phyloP scores from a whole-genome alignment of 2,329 filamentous ascomycete species.

The Claviceps fusiformis region DNA sequence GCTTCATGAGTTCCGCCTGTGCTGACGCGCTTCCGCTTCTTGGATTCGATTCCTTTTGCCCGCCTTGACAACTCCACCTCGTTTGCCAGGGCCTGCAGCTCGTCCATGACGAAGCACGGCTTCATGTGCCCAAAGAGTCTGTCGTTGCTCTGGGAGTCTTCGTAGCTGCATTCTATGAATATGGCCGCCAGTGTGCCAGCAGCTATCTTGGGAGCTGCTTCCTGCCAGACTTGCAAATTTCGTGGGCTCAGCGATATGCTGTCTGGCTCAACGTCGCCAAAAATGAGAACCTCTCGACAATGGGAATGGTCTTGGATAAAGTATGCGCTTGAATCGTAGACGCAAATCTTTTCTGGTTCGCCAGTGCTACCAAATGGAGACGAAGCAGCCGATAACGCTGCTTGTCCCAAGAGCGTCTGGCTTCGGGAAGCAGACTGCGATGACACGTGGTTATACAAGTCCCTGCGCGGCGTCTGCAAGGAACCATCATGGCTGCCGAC shows the following conservation, averaged over 20 bases:
- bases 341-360: constrained; percentile 43
- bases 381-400: constrained; percentile 12
- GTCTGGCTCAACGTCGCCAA: constrained; percentile 92
- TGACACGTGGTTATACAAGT: constrained; percentile 12
- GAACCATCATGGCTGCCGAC: constrained; percentile 36
- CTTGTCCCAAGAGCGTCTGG: constrained; percentile 19
- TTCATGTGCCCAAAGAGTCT: constrained; percentile 81
- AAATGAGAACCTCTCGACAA: constrained; percentile 72
- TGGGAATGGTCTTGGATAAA: constrained; percentile 70
- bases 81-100: constrained; percentile 57
- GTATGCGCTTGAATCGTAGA: constrained; percentile 82
- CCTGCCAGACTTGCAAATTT: constrained; percentile 72
- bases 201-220: constrained; percentile 75
- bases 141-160: constrained; percentile 63
- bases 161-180: constrained; percentile 93
- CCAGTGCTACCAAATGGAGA: constrained; percentile 14
- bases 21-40: constrained; percentile 51
- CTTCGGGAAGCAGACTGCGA: constrained; percentile 6
- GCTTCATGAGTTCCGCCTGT: constrained; percentile 10
- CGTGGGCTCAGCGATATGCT: constrained; percentile 68
- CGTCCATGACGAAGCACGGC: constrained; percentile 67
- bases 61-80: constrained; percentile 48
- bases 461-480: constrained; percentile 15
- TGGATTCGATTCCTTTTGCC: constrained; percentile 25
- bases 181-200: constrained; percentile 61